A percentile compares a stretch with the other conserved stretches of the same genome.
phyloP scores from a whole-genome alignment of 2,329 filamentous ascomycete species.

The Fusarium irregulare region DNA sequence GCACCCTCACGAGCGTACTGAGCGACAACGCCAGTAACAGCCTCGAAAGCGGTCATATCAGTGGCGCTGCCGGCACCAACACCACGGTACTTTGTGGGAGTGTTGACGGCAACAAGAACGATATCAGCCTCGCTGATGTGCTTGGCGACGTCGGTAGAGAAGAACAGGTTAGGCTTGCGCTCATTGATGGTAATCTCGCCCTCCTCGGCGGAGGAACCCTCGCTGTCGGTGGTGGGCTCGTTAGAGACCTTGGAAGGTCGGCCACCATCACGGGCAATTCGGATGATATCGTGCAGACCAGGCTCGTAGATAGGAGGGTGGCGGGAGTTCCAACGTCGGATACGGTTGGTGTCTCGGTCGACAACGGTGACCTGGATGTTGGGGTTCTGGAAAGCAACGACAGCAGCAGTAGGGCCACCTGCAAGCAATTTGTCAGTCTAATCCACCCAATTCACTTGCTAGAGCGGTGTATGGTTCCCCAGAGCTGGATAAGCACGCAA shows the following conservation, averaged over 20 bases:
- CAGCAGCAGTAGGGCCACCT: slow-evolving; percentile 80
- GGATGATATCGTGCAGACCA: slow-evolving; percentile 74
- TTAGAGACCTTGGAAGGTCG: slow-evolving; percentile 57
- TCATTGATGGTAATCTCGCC: slow-evolving; percentile 52
- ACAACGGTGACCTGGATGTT: slow-evolving; percentile 79
- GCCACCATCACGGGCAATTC: slow-evolving; percentile 69
- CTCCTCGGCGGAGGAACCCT: slow-evolving; percentile 48
- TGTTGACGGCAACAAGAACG: slow-evolving; percentile 82
- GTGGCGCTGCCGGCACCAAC: slow-evolving; percentile 77
- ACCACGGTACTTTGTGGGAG: slow-evolving; percentile 79
- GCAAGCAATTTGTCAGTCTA: slow-evolving; percentile 26
- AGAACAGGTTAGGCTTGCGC: slow-evolving; percentile 75
- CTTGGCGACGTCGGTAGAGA: slow-evolving; percentile 73
- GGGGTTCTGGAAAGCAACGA: slow-evolving; percentile 80
- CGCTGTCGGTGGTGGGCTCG: slow-evolving; percentile 49
- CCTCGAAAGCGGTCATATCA: slow-evolving; percentile 78
- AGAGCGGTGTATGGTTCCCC: slow-evolving; percentile 8
- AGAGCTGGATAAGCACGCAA: slow-evolving; percentile 17
- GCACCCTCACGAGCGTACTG: slow-evolving; percentile 72
- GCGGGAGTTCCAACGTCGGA: slow-evolving; percentile 78
- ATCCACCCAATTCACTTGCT: slow-evolving; percentile 17
- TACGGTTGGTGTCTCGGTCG: slow-evolving; percentile 73
- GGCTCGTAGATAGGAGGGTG: slow-evolving; percentile 82
- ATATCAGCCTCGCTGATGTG: slow-evolving; percentile 76
- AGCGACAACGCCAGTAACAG: slow-evolving; percentile 74